Percentiles rank a stretch among this genome's conserved stretches.
Evolutionary conservation across 441 rosid species (phyloP).

Genomic region (Corymbia citriodora): DNA sequence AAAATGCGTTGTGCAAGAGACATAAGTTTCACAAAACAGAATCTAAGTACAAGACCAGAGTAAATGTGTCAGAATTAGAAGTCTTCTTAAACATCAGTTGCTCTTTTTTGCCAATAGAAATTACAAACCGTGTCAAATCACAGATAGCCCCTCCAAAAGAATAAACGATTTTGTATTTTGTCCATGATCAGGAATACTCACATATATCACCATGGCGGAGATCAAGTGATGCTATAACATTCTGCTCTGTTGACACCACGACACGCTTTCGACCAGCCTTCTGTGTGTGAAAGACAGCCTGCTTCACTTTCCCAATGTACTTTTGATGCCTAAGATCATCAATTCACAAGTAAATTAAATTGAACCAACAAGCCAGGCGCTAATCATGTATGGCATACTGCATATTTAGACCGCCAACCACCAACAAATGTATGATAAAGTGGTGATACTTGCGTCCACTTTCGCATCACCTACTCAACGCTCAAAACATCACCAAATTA

Average conservation of each 20-base stretch:
- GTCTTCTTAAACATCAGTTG: background rate
- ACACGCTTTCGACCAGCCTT: constrained; percentile 98
- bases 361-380: background rate
- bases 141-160: background rate
- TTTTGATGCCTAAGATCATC: constrained; percentile 64
- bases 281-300: constrained; percentile 96
- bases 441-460: background rate
- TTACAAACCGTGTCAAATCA: background rate
- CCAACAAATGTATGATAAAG: background rate
- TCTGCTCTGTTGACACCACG: constrained; percentile 90
- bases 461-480: background rate
- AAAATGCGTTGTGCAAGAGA: background rate
- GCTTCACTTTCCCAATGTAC: constrained; percentile 92
- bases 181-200: constrained; percentile 17
- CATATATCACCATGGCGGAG: constrained; percentile 94
- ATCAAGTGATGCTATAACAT: constrained; percentile 91
- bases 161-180: background rate
- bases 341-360: background rate
- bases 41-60: background rate
- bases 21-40: background rate
- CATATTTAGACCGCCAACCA: background rate
- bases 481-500: background rate
- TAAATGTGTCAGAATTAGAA: background rate
- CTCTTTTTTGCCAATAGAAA: background rate
- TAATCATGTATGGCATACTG: background rate